A percentile compares a stretch with the other conserved stretches of the same genome.
Conservation (phyloP, 1,284 basidiomycete genomes). For the Naganishia sp. region DNA sequence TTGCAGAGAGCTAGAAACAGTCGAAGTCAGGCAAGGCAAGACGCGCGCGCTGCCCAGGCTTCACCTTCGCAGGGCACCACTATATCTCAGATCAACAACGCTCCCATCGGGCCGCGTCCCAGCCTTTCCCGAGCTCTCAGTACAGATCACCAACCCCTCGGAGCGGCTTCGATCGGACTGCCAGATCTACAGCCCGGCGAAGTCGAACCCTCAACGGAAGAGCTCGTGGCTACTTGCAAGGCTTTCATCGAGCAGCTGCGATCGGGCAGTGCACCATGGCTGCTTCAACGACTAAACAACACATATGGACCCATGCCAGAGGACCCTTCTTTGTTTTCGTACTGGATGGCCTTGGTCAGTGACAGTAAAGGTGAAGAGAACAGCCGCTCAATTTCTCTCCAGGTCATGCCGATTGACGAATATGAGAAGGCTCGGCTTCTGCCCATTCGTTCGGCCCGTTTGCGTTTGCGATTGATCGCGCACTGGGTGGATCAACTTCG, state of each 20-base stretch:
- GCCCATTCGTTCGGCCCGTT: conserved; percentile 76
- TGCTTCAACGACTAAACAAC: conserved; percentile 77
- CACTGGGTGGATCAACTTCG: conserved; percentile 87
- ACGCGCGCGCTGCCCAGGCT: not conserved
- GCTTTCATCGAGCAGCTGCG: conserved; percentile 77
- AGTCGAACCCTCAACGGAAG: conserved; percentile 58
- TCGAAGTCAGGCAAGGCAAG: conserved; percentile 24
- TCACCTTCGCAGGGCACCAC: not conserved
- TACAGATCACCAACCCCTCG: conserved; percentile 15
- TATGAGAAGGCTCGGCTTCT: conserved; percentile 89
- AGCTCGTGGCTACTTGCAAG: conserved; percentile 74
- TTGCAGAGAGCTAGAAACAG: conserved; percentile 55
- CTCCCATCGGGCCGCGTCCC: conserved; percentile 1
- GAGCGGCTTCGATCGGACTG: conserved; percentile 33
- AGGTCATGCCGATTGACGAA: conserved; percentile 91
- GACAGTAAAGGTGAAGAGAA: conserved; percentile 53
- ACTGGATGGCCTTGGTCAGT: conserved; percentile 87
- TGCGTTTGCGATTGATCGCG: conserved; percentile 78
- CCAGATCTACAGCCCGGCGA: conserved; percentile 26
- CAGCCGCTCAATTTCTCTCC: conserved; percentile 55
- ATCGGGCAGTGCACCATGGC: conserved; percentile 84
- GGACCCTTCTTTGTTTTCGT: conserved; percentile 69
- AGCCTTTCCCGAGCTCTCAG: conserved; percentile 9
- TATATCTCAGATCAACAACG: too few species aligned
- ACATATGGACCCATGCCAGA: conserved; percentile 69